A percentile compares a stretch with the other conserved stretches of the same genome.
These are phyloP conservation scores for Bruguiera sexangula DNA, from an alignment of 345 rosid genomes.

Conservation along the genomic window DNA sequence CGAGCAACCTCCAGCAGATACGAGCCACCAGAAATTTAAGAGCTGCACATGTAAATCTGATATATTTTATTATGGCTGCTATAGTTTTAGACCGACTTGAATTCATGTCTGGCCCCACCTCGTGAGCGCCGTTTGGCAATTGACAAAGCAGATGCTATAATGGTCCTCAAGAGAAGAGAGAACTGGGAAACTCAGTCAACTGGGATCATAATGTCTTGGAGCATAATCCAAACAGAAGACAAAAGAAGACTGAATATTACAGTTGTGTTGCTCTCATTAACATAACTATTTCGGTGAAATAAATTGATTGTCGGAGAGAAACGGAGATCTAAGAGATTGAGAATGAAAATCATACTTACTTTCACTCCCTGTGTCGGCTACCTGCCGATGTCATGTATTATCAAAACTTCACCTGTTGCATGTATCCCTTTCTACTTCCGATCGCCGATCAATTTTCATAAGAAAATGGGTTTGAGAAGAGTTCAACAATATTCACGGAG, in stretches of 20 bases:
- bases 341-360: conserved; percentile 1
- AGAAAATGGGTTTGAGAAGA: too few relatives aligned
- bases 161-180: conserved; percentile 12
- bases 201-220: background rate
- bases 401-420: too few relatives aligned
- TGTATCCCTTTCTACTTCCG: too few relatives aligned
- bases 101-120: conserved; percentile 30
- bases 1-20: conserved; percentile 13
- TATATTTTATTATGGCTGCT: conserved; percentile 4
- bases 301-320: background rate
- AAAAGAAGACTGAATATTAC: conserved; percentile 9
- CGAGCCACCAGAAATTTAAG: conserved; percentile 32
- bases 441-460: too few relatives aligned
- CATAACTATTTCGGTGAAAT: background rate
- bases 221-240: background rate
- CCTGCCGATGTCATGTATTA: background rate
- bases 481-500: too few relatives aligned
- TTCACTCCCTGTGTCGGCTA: background rate
- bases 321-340: background rate
- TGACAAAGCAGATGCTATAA: conserved; percentile 10
- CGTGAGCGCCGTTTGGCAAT: conserved; percentile 15
- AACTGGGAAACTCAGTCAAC: conserved; percentile 3
- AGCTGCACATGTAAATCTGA: conserved; percentile 36
- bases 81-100: conserved; percentile 22
- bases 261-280: conserved; percentile 13